Conservation (phyloP, 345 rosid species). For the Arabidopsis arenosa region DNA sequence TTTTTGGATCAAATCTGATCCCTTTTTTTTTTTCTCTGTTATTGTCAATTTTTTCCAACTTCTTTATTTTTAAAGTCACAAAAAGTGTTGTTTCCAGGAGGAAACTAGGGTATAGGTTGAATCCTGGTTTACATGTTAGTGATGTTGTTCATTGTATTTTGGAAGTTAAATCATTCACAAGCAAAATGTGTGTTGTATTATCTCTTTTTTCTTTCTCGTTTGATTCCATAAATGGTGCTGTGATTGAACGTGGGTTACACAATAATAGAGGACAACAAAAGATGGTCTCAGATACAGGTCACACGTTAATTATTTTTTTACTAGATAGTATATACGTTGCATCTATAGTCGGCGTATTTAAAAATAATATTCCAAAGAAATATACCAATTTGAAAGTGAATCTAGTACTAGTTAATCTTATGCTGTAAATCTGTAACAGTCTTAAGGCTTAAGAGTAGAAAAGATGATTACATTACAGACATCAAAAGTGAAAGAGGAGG, state of each 20-base stretch:
- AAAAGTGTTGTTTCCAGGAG: conserved; percentile 47
- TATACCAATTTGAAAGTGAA: not conserved
- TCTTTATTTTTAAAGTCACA: conserved; percentile 13
- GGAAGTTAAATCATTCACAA: conserved; percentile 28
- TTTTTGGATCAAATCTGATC: conserved; percentile 33
- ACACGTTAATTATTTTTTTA: not conserved
- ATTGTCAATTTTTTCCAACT: conserved; percentile 3
- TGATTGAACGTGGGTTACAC: conserved; percentile 36
- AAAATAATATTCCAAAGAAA: conserved; percentile 2
- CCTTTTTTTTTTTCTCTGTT: not conserved
- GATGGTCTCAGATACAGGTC: conserved; percentile 25
- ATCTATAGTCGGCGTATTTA: conserved; percentile 26
- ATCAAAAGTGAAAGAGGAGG: conserved; percentile 1
- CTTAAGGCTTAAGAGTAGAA: conserved; percentile 6
- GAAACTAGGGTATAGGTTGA: conserved; percentile 29
- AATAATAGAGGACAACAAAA: conserved; percentile 37
- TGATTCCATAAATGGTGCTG: conserved; percentile 24
- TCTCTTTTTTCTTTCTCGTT: not conserved
- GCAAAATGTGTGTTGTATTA: conserved; percentile 29
- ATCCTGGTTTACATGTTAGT: conserved; percentile 50
- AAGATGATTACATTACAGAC: conserved; percentile 26
- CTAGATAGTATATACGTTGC: conserved; percentile 15
- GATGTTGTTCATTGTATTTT: conserved; percentile 40
- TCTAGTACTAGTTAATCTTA: not conserved
- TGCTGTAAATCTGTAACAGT: conserved; percentile 24